Percentiles rank a stretch among this genome's conserved stretches.
Evolutionary conservation across 2,329 filamentous ascomycete species (phyloP).

Genomic region (Apiospora phragmitis): DNA sequence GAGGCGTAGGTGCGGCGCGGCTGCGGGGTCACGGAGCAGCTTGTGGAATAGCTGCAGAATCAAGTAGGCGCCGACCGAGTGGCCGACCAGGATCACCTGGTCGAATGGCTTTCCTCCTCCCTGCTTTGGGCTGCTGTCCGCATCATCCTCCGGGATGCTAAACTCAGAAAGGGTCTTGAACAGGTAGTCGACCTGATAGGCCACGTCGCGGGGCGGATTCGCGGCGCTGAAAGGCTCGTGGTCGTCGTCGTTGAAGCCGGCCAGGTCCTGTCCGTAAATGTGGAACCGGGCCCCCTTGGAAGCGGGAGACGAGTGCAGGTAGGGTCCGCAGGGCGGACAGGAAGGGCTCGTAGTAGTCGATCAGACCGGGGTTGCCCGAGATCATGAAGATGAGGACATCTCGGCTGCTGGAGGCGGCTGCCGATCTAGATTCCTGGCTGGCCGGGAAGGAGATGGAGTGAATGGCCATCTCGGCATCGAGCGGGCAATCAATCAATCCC

Average conservation of each 20-base stretch:
- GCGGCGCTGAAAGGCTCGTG: slow-evolving; percentile 44
- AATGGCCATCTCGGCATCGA: slow-evolving; percentile 11
- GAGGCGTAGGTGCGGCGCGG: slow-evolving; percentile 42
- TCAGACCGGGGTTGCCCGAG: slow-evolving; percentile 74
- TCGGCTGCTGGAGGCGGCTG: no score
- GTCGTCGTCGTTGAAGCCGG: slow-evolving; percentile 58
- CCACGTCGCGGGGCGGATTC: slow-evolving; percentile 50
- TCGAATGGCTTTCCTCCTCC: slow-evolving; percentile 44
- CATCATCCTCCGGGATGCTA: slow-evolving; percentile 22
- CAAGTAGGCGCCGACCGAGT: slow-evolving; percentile 75
- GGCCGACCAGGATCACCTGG: slow-evolving; percentile 67
- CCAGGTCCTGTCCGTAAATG: slow-evolving; percentile 58
- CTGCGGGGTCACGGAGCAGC: slow-evolving; percentile 41
- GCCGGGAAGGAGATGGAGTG: slow-evolving; percentile 17
- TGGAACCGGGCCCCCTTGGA: slow-evolving; percentile 43
- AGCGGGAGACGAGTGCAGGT: slow-evolving; percentile 42
- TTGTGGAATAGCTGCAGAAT: slow-evolving; percentile 66
- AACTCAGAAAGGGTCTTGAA: slow-evolving; percentile 39
- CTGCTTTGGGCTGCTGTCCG: slow-evolving; percentile 22
- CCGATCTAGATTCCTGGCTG: slow-evolving; percentile 6
- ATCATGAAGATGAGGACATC: slow-evolving; percentile 67
- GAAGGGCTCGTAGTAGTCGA: slow-evolving; percentile 73
- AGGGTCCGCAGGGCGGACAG: slow-evolving; percentile 56
- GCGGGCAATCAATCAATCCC: not conserved
- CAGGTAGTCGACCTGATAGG: slow-evolving; percentile 51